Conservation (phyloP, 2,329 filamentous ascomycete genomes). For the Colletotrichum simmondsii region DNA sequence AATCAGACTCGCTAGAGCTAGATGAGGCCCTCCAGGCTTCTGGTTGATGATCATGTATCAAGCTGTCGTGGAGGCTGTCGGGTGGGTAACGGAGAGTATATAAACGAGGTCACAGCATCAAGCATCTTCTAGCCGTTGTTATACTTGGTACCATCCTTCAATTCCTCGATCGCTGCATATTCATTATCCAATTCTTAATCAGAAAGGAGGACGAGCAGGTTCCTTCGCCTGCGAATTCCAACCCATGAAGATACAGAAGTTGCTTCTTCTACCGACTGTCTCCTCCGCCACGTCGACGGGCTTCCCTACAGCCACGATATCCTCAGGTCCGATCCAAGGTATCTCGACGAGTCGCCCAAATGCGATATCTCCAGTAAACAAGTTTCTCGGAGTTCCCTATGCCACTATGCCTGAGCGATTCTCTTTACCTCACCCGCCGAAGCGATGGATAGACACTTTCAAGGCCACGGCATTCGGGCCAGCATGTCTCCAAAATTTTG, state of each 20-base stretch:
- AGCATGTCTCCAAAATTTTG: conserved; percentile 25
- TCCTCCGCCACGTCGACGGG: neutral
- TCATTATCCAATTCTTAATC: too few species aligned
- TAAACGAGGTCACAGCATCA: too few species aligned
- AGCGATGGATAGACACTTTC: neutral
- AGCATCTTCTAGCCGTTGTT: too few species aligned
- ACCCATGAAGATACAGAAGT: neutral
- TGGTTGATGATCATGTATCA: too few species aligned
- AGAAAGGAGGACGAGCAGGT: too few species aligned
- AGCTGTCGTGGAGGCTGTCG: too few species aligned
- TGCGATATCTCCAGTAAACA: conserved; percentile 40
- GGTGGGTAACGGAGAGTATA: too few species aligned
- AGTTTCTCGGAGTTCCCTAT: conserved; percentile 63
- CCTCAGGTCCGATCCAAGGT: neutral
- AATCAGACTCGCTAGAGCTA: too few species aligned
- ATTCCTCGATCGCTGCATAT: too few species aligned
- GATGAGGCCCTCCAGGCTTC: too few species aligned
- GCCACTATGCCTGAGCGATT: conserved; percentile 58
- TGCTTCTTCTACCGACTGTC: neutral
- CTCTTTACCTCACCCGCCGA: neutral
- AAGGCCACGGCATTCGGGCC: conserved; percentile 14
- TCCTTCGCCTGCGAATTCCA: neutral
- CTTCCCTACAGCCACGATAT: conserved; percentile 5
- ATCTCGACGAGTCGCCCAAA: neutral
- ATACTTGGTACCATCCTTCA: too few species aligned